Evolutionary conservation across 305 asterid species (phyloP).

Genomic region (Fraxinus xanthoxyloides): DNA sequence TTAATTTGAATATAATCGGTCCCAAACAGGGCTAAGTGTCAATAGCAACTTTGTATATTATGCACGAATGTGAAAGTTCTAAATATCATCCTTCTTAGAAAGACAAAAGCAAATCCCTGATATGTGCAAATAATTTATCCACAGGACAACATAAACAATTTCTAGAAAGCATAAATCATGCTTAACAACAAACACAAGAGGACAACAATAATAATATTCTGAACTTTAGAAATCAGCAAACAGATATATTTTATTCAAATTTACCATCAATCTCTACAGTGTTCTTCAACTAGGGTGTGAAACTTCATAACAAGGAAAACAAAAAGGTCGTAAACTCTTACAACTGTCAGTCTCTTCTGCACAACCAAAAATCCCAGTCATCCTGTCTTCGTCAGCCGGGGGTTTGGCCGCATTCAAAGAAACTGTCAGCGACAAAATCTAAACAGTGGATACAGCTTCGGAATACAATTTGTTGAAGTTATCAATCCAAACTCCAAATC

Average conservation of each 20-base stretch:
- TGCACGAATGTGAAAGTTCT: background rate
- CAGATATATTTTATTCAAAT: background rate
- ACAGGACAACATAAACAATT: background rate
- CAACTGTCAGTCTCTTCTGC: constrained; percentile 60
- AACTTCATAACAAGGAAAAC: background rate
- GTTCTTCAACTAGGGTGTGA: background rate
- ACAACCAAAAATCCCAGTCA: constrained; percentile 65
- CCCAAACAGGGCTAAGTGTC: background rate
- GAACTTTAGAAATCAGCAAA: background rate
- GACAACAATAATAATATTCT: no score
- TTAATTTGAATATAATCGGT: no score
- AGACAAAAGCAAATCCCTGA: background rate
- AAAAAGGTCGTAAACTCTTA: constrained; percentile 23
- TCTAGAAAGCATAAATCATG: background rate
- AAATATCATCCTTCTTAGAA: background rate
- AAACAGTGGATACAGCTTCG: background rate
- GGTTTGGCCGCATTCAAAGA: constrained; percentile 66
- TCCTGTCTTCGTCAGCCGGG: constrained; percentile 72
- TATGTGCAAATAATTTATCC: background rate
- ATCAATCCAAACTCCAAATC: background rate
- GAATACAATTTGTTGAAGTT: background rate
- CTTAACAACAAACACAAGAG: background rate
- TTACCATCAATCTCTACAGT: background rate
- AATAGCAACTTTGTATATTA: background rate
- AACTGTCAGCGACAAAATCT: constrained; percentile 1